Evolutionary conservation across 805 yeast genomes (phyloP).

Genomic region (Wickerhamomyces bovis): DNA sequence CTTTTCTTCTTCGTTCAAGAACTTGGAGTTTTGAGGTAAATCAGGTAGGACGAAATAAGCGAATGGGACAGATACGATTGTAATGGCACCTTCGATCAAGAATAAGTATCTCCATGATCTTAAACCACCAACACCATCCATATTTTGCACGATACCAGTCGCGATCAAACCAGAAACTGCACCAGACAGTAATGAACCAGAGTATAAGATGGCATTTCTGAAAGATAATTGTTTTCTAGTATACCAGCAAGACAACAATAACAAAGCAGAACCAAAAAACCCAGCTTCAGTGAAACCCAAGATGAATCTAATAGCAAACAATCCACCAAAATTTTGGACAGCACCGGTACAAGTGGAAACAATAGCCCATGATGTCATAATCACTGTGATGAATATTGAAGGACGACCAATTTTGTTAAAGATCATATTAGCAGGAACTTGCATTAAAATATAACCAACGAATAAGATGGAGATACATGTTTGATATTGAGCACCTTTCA

Average conservation of each 20-base stretch:
- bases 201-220: conserved; percentile 43
- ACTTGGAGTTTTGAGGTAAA: conserved; percentile 45
- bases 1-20: conserved; percentile 38
- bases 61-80: conserved; percentile 41
- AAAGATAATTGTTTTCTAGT: conserved; percentile 42
- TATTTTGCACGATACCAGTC: conserved; percentile 42
- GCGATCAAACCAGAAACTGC: conserved; percentile 52
- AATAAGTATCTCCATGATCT: conserved; percentile 53
- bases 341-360: conserved; percentile 33
- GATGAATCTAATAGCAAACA: conserved; percentile 30
- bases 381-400: conserved; percentile 40
- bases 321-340: conserved; percentile 22
- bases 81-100: conserved; percentile 49
- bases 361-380: conserved; percentile 44
- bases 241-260: conserved; percentile 51
- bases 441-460: conserved; percentile 47
- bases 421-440: conserved; percentile 41
- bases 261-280: conserved; percentile 44
- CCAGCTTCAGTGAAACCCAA: conserved; percentile 44
- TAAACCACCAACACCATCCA: conserved; percentile 36
- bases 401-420: conserved; percentile 43
- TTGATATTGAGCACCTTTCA: conserved; percentile 40
- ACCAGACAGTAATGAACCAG: conserved; percentile 46
- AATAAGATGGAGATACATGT: conserved; percentile 46
- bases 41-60: conserved; percentile 46